Conservation (phyloP, 139 green algal species). For the Volvox reticuliferus region DNA sequence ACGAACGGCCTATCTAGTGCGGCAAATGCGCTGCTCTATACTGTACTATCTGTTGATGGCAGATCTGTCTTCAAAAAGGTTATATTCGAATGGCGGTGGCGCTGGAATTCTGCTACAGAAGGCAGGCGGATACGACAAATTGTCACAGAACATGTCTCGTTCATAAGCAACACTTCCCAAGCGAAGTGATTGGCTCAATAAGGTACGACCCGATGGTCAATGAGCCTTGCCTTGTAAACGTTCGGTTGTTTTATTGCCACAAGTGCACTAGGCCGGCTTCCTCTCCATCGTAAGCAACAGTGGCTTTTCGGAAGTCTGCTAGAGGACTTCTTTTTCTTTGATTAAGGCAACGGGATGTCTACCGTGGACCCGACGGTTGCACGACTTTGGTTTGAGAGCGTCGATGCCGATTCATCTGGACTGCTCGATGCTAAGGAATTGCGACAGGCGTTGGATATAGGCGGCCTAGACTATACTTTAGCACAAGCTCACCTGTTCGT, state of each 20-base stretch:
- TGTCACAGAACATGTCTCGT: neutral
- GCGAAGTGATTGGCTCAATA: too few relatives aligned
- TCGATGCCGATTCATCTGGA: neutral
- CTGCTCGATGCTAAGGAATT: conserved; percentile 18
- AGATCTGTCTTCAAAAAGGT: neutral
- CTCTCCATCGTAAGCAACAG: too few relatives aligned
- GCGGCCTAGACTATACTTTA: neutral
- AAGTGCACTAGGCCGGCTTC: too few relatives aligned
- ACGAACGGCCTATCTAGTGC: conserved; percentile 2
- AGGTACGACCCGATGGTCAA: too few relatives aligned
- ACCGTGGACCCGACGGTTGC: too few relatives aligned
- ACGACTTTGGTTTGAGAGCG: conserved; percentile 26
- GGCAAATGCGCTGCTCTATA: neutral
- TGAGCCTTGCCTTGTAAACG: too few relatives aligned
- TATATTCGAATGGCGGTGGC: neutral
- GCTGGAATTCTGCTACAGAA: neutral
- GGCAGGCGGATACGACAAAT: neutral
- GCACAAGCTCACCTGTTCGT: conserved; percentile 7
- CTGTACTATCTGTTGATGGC: neutral
- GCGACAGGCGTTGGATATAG: conserved; percentile 9
- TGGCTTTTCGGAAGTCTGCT: too few relatives aligned
- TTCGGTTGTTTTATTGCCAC: too few relatives aligned
- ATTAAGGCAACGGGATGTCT: too few relatives aligned
- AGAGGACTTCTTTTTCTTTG: too few relatives aligned
- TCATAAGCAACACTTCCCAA: too few relatives aligned